A percentile compares a stretch with the other conserved stretches of the same genome.
Conservation (phyloP, 768 basidiomycete species). For the Guyanaporus albipodus region DNA sequence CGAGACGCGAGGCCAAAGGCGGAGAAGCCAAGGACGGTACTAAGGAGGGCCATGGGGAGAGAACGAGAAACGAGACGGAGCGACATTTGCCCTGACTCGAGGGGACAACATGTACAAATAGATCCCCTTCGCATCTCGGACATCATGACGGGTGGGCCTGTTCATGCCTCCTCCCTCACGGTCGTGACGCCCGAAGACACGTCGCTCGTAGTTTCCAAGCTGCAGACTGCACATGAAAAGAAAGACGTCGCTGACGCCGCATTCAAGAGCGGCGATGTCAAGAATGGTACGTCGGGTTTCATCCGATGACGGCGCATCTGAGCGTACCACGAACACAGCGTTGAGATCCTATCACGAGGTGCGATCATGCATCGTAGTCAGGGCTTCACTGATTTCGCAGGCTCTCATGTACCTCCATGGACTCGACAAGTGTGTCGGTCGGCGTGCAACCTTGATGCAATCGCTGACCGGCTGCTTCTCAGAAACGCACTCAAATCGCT, state of each 20-base stretch:
- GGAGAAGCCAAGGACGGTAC: constrained; percentile 74
- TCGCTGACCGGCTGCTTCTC: constrained; percentile 4
- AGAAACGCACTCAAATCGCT: constrained; percentile 57
- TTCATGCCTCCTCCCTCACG: too few relatives aligned
- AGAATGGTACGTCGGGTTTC: constrained; percentile 56
- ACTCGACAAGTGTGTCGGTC: constrained; percentile 62
- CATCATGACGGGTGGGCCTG: too few relatives aligned
- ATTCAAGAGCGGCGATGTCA: constrained; percentile 61
- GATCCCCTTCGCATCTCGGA: too few relatives aligned
- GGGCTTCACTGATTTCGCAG: constrained; percentile 32
- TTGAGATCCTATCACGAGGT: constrained; percentile 73
- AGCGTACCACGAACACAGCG: constrained; percentile 40
- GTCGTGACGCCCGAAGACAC: constrained; percentile 16
- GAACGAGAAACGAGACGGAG: constrained; percentile 5
- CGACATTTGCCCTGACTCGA: too few relatives aligned
- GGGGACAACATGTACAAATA: constrained; percentile 27
- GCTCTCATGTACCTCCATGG: constrained; percentile 71
- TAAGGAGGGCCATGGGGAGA: constrained; percentile 53
- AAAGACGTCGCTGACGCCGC: constrained; percentile 65
- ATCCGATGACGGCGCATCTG: background rate
- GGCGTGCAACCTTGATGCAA: background rate
- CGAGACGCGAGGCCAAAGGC: constrained; percentile 79
- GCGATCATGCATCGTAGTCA: constrained; percentile 1
- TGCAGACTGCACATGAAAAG: constrained; percentile 59
- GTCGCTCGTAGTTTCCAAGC: constrained; percentile 42